A percentile compares a stretch with the other conserved stretches of the same genome.
phyloP scores from a whole-genome alignment of 1,284 basidiomycete genomes.

The Schizophyllum amplum region DNA sequence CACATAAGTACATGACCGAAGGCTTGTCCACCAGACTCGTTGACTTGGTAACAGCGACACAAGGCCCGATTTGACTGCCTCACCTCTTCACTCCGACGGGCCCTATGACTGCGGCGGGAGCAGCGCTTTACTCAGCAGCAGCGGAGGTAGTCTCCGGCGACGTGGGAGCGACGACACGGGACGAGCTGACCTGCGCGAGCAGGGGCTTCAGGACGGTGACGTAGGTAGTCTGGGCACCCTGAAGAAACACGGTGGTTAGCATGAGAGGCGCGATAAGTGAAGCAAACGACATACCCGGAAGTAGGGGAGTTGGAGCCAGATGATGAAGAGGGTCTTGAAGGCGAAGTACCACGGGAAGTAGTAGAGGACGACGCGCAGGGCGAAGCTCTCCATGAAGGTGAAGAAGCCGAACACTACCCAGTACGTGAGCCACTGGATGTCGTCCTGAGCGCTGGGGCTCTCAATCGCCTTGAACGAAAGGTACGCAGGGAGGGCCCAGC shows the following conservation, averaged over 20 bases:
- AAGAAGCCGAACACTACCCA: slow-evolving; percentile 85
- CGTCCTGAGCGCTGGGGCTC: slow-evolving; percentile 61
- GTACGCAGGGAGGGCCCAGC: slow-evolving; percentile 79
- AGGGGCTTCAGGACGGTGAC: slow-evolving; percentile 62
- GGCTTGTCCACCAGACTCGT: too few relatives aligned
- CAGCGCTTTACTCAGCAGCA: slow-evolving; percentile 14
- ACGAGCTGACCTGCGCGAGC: slow-evolving; percentile 42
- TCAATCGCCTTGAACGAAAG: slow-evolving; percentile 84
- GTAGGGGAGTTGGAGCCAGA: slow-evolving; percentile 80
- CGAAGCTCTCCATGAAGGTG: slow-evolving; percentile 78
- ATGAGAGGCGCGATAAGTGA: slow-evolving; percentile 5
- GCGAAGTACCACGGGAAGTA: slow-evolving; percentile 87
- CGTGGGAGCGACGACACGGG: slow-evolving; percentile 26
- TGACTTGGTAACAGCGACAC: background rate
- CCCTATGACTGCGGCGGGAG: background rate
- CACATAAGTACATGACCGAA: background rate
- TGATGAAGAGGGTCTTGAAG: slow-evolving; percentile 81
- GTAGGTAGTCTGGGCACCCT: slow-evolving; percentile 75
- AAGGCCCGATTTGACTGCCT: background rate
- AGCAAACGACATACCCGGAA: slow-evolving; percentile 56
- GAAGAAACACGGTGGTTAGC: slow-evolving; percentile 15
- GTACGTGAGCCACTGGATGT: slow-evolving; percentile 86
- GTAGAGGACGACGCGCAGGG: slow-evolving; percentile 67
- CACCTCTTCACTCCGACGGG: background rate
- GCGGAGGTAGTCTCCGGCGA: slow-evolving; percentile 22